Percentiles rank a stretch among this genome's conserved stretches.
These are phyloP conservation scores for Gnaphalium uliginosum DNA, from an alignment of 129 eudicot species.

Conservation along the genomic window DNA sequence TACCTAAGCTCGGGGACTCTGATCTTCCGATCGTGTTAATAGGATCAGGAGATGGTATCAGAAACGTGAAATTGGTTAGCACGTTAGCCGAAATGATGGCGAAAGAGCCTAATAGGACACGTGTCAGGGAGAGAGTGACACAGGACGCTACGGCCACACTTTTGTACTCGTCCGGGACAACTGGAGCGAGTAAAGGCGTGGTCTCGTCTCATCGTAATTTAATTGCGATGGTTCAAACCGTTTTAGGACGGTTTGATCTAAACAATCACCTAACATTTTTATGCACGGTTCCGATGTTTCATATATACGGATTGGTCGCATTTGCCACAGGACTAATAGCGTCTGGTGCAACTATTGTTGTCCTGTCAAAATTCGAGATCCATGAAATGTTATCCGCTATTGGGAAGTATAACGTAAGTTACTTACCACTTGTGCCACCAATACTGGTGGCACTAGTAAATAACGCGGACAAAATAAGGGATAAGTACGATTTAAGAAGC, in stretches of 20 bases:
- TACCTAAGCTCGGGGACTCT: conserved; percentile 55
- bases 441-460: conserved; percentile 76
- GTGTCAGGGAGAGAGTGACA: conserved; percentile 59
- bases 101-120: conserved; percentile 39
- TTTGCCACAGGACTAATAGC: conserved; percentile 83
- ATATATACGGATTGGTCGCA: conserved; percentile 85
- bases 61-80: conserved; percentile 32
- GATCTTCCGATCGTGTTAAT: conserved; percentile 62
- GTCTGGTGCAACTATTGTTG: conserved; percentile 77
- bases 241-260: conserved; percentile 47
- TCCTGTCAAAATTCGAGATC: conserved; percentile 78
- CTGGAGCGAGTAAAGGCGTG: conserved; percentile 97
- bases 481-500: conserved; percentile 53
- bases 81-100: conserved; percentile 56
- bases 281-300: conserved; percentile 98
- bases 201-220: conserved; percentile 80
- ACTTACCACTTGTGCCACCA: conserved; percentile 90
- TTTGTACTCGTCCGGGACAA: conserved; percentile 89
- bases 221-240: conserved; percentile 77
- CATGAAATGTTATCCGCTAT: conserved; percentile 72
- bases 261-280: conserved; percentile 49
- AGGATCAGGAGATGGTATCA: not conserved
- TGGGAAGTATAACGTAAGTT: conserved; percentile 50
- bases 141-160: conserved; percentile 82
- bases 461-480: conserved; percentile 51